These are phyloP conservation scores for Primulina huaijiensis DNA, from an alignment of 257 asterid genomes.

Conservation along the genomic window DNA sequence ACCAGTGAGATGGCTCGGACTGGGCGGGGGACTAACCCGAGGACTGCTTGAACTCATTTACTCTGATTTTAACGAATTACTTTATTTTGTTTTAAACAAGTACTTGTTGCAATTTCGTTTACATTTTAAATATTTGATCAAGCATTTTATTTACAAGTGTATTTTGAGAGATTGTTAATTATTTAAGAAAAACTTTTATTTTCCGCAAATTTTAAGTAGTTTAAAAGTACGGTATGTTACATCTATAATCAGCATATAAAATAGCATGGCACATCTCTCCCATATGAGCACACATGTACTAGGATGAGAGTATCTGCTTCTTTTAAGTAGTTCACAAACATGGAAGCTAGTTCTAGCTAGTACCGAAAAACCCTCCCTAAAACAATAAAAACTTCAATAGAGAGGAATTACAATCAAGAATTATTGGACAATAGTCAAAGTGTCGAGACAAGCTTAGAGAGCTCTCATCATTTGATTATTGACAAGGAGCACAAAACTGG, in stretches of 20 bases:
- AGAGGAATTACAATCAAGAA: constrained; percentile 13
- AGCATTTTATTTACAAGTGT: too few relatives aligned
- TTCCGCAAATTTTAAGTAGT: too few relatives aligned
- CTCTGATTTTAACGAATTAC: too few relatives aligned
- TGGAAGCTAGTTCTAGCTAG: constrained; percentile 10
- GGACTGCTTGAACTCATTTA: too few relatives aligned
- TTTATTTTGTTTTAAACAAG: too few relatives aligned
- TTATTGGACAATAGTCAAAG: constrained; percentile 1
- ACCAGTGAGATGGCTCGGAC: too few relatives aligned
- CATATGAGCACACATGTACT: constrained; percentile 14
- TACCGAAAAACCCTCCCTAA: neutral
- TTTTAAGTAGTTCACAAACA: constrained; percentile 9
- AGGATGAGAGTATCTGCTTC: neutral
- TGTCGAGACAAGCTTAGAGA: neutral
- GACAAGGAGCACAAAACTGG: constrained; percentile 2
- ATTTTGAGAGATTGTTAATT: too few relatives aligned
- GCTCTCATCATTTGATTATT: neutral
- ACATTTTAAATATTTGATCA: too few relatives aligned
- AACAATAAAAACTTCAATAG: neutral
- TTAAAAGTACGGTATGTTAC: too few relatives aligned
- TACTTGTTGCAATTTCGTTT: too few relatives aligned
- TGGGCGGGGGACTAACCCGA: too few relatives aligned
- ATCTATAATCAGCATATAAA: constrained; percentile 7
- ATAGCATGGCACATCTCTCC: constrained; percentile 10
- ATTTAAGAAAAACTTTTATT: too few relatives aligned